Percentiles rank a stretch among this genome's conserved stretches.
Conservation (phyloP, 2,329 filamentous ascomycete species). For the Neospermospora avenae region DNA sequence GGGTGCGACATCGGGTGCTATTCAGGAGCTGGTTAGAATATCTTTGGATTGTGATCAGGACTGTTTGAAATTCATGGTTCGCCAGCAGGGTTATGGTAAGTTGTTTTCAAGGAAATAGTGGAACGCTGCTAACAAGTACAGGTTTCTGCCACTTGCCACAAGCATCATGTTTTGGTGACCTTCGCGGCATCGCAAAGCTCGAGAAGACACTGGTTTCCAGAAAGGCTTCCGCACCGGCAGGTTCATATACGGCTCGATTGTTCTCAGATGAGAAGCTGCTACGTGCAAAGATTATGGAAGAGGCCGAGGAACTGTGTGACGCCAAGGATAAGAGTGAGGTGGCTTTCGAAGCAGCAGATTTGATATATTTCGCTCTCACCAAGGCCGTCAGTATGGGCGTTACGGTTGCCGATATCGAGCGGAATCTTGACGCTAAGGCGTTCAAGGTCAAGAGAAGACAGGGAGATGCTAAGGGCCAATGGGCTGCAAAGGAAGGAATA, state of each 20-base stretch:
- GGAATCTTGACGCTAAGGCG: conserved; percentile 89
- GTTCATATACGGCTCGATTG: conserved; percentile 89
- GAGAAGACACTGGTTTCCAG: conserved; percentile 83
- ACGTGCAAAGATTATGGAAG: conserved; percentile 96
- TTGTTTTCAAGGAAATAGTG: not conserved
- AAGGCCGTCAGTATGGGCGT: conserved; percentile 86
- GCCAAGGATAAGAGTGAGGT: conserved; percentile 79
- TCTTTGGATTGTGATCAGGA: conserved; percentile 92
- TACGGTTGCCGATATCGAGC: conserved; percentile 83
- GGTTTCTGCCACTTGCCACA: conserved; percentile 93
- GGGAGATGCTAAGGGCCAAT: conserved; percentile 92
- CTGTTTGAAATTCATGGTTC: conserved; percentile 84
- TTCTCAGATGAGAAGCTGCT: conserved; percentile 90
- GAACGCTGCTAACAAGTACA: conserved; percentile 25
- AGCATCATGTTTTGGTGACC: conserved; percentile 85
- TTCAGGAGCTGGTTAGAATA: conserved; percentile 82
- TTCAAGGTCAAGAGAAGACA: conserved; percentile 91
- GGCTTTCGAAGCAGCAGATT: conserved; percentile 90
- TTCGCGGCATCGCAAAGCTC: conserved; percentile 75
- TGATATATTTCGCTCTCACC: conserved; percentile 93
- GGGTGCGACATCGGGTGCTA: conserved; percentile 89
- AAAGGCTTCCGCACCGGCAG: conserved; percentile 77
- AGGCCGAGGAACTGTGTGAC: conserved; percentile 91
- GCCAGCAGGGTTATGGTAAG: conserved; percentile 73
- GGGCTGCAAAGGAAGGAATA: conserved; percentile 80